A percentile compares a stretch with the other conserved stretches of the same genome.
These are phyloP conservation scores for Lentinula raphanica DNA, from an alignment of 768 basidiomycete genomes.

Conservation along the genomic window DNA sequence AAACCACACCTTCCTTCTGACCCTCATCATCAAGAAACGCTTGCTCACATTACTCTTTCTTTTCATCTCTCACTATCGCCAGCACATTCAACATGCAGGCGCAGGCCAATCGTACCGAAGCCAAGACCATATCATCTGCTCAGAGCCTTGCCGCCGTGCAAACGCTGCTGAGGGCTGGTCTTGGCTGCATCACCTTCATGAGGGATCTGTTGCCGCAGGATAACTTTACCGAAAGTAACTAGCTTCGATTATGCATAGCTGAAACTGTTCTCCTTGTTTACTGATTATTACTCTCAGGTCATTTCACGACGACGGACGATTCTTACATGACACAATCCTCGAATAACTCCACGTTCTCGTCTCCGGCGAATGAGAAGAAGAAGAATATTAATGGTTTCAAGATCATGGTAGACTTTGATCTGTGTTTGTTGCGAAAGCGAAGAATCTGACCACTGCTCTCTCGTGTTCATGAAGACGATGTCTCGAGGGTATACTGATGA, in stretches of 20 bases:
- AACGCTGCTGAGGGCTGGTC: conserved; percentile 64
- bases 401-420: conserved; percentile 44
- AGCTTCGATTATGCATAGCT: too few relatives aligned
- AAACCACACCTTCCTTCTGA: too few relatives aligned
- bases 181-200: conserved; percentile 75
- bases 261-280: too few relatives aligned
- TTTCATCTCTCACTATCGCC: neutral
- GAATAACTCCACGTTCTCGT: conserved; percentile 30
- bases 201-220: conserved; percentile 75
- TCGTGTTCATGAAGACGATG: conserved; percentile 41
- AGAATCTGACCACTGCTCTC: neutral
- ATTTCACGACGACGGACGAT: conserved; percentile 50
- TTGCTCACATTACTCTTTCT: too few relatives aligned
- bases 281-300: conserved; percentile 30
- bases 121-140: conserved; percentile 43
- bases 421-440: neutral
- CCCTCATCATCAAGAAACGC: too few relatives aligned
- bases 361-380: conserved; percentile 25
- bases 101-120: conserved; percentile 28
- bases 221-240: conserved; percentile 69
- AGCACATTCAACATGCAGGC: conserved; percentile 36
- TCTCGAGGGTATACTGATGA: conserved; percentile 76
- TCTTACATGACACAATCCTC: conserved; percentile 24
- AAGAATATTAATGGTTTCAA: conserved; percentile 59
- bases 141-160: conserved; percentile 70